A percentile compares a stretch with the other conserved stretches of the same genome.
Evolutionary conservation across 1,284 basidiomycete genomes (phyloP).

Genomic region (Sutorius eximius): DNA sequence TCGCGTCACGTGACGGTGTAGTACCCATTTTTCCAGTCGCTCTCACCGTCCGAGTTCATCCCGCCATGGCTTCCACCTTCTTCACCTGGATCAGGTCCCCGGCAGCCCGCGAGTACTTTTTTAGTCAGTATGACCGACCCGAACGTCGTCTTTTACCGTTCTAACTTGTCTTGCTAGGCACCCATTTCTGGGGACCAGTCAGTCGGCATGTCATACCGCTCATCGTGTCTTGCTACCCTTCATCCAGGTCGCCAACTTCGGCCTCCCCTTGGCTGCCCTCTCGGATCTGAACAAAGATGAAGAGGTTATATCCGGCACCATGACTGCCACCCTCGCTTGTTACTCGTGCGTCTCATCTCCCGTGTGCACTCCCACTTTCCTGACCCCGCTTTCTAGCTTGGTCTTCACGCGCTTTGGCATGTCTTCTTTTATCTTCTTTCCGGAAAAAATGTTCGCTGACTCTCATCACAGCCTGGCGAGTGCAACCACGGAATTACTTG

Average conservation of each 20-base stretch:
- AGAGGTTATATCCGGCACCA: constrained; percentile 92
- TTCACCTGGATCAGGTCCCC: constrained; percentile 86
- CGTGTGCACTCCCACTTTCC: not conserved
- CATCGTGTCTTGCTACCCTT: constrained; percentile 19
- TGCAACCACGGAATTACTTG: constrained; percentile 92
- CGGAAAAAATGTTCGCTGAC: not conserved
- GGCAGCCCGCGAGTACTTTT: constrained; percentile 88
- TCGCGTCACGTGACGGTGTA: constrained; percentile 17
- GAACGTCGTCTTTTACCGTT: not conserved
- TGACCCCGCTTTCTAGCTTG: constrained; percentile 49
- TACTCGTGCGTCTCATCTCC: constrained; percentile 79
- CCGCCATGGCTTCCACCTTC: constrained; percentile 76
- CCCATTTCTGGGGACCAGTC: constrained; percentile 95
- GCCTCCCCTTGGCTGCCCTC: constrained; percentile 88
- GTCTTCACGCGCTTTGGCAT: constrained; percentile 95
- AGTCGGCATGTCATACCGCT: constrained; percentile 37
- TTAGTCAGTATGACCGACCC: constrained; percentile 61
- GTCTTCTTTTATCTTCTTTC: not conserved
- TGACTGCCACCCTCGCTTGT: constrained; percentile 85
- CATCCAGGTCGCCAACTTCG: constrained; percentile 91
- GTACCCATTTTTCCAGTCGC: not conserved
- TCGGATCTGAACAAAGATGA: constrained; percentile 90
- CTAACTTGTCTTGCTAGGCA: constrained; percentile 53
- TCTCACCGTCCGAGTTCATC: not conserved
- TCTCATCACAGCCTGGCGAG: constrained; percentile 74